Evolutionary conservation across 2,329 filamentous ascomycete species (phyloP), one percentile per base, ranked within the genome.

Genomic region (Nemania diffusa): DNA sequence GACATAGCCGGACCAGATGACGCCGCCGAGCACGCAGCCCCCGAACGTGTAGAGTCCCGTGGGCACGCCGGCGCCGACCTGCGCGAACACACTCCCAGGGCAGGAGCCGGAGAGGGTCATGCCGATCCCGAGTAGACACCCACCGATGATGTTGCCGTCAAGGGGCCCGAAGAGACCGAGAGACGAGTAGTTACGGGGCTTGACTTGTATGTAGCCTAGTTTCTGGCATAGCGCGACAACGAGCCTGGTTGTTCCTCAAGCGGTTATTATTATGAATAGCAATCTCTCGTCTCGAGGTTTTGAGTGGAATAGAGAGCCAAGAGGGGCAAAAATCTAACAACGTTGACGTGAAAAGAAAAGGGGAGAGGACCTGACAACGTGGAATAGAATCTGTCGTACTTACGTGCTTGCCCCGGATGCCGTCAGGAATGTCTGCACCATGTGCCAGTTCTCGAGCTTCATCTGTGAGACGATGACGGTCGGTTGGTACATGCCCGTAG

Each of bases 81-180:
- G 90, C 0, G 86, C 84, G 56, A 90, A 83, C 5, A 91, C 83
- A 0, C 88, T 90, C 0, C 90, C 90, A 0, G 90, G 88, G 66
- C 90, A 91, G 0, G 89, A 85, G 8, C 88, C 89, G 0, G 88
- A 85, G 17, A 91, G 78, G 5, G 87, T 84, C 89, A 92, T 91
- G 62, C 90, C 90, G n/a, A 84, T 76, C 40, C 90, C 90, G 27
- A 90, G 83, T 2, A 91, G 78, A 17, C 82, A 73, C 4, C 90
- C 90, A 62, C 90, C 90, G 70, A 91, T 71, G 53, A 91, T 77
- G 75, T 92, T 92, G 63, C 88, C 90, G 72, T 91, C 89, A 72
- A 88, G 88, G 20, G 78, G 74, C 8, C 80, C 79, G 70, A 88
- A 84, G 72, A 89, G 79, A 59, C 83, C 84, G 27, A 89, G 74